Evolutionary conservation across 352 stramenopile genomes (phyloP).

Genomic region (Globisporangium solare): DNA sequence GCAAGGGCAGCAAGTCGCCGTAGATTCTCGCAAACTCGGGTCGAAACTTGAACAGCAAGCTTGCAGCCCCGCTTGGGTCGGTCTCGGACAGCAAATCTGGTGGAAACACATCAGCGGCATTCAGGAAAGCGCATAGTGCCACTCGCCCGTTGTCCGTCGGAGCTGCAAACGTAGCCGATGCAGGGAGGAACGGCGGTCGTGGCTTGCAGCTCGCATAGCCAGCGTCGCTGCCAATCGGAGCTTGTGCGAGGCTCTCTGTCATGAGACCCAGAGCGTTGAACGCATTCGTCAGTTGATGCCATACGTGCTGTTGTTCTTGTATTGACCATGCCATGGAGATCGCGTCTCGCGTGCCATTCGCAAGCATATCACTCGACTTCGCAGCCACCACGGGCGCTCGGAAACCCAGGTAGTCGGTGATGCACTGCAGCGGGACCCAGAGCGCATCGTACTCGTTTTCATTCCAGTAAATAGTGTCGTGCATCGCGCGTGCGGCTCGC

Average conservation of each 20-base stretch:
- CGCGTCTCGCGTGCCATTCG: no score
- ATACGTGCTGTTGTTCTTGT: not conserved
- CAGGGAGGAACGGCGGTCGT: not conserved
- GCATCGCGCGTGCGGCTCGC: constrained; percentile 31
- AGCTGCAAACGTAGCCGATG: constrained; percentile 2
- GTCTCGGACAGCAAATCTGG: constrained; percentile 17
- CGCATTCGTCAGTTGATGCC: constrained; percentile 17
- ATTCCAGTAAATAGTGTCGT: constrained; percentile 18
- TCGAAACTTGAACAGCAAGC: constrained; percentile 32
- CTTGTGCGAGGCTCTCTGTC: constrained; percentile 22
- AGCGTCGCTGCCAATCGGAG: no score
- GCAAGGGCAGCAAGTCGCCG: constrained; percentile 29
- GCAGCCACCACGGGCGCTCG: constrained; percentile 44
- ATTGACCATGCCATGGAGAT: no score
- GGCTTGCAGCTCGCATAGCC: not conserved
- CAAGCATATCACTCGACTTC: no score
- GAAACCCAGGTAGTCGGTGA: constrained; percentile 55
- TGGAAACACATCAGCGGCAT: constrained; percentile 31
- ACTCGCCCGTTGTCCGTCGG: not conserved
- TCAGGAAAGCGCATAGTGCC: constrained; percentile 17
- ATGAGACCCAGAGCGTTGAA: constrained; percentile 30
- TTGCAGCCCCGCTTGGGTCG: constrained; percentile 7
- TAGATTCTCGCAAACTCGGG: constrained; percentile 46
- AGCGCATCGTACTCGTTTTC: not conserved
- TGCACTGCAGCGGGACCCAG: constrained; percentile 51